Conservation (phyloP, 352 stramenopile species). For the Phytophthora agathidicida region DNA sequence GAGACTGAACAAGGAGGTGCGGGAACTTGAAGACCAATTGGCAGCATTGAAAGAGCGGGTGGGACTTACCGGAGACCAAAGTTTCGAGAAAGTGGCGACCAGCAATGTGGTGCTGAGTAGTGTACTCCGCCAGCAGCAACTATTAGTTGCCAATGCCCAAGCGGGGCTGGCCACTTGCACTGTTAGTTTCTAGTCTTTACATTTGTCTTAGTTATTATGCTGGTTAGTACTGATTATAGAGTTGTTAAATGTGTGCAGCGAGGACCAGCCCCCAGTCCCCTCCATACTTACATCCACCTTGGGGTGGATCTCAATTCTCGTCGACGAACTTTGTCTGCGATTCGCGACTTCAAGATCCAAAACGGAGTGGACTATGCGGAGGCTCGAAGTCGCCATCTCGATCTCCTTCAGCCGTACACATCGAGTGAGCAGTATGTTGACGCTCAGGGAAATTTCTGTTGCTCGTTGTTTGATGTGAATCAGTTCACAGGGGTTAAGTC, state of each 20-base stretch:
- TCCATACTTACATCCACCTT: slow-evolving; percentile 31
- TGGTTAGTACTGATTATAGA: too few species aligned
- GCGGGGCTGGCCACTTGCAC: slow-evolving; percentile 11
- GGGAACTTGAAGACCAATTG: slow-evolving; percentile 17
- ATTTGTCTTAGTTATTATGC: too few species aligned
- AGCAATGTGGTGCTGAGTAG: slow-evolving; percentile 17
- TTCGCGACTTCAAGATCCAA: slow-evolving; percentile 39
- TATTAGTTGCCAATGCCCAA: slow-evolving; percentile 10
- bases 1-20: slow-evolving; percentile 5
- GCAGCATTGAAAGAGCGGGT: slow-evolving; percentile 15
- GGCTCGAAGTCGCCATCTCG: slow-evolving; percentile 22
- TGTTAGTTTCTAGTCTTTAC: too few species aligned
- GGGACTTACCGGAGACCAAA: slow-evolving; percentile 12
- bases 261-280: slow-evolving; percentile 9
- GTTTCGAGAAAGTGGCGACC: slow-evolving; percentile 20
- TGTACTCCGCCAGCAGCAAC: slow-evolving; percentile 24
- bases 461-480: slow-evolving; percentile 30
- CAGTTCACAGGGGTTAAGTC: slow-evolving; percentile 34
- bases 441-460: slow-evolving; percentile 27
- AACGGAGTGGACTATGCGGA: slow-evolving; percentile 40
- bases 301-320: slow-evolving; percentile 28
- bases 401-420: slow-evolving; percentile 42
- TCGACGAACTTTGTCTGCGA: slow-evolving; percentile 26
- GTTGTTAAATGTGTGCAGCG: slow-evolving; percentile 5
- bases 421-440: slow-evolving; percentile 30